Conservation (phyloP, 441 rosid species). For the Populus tomentosa region DNA sequence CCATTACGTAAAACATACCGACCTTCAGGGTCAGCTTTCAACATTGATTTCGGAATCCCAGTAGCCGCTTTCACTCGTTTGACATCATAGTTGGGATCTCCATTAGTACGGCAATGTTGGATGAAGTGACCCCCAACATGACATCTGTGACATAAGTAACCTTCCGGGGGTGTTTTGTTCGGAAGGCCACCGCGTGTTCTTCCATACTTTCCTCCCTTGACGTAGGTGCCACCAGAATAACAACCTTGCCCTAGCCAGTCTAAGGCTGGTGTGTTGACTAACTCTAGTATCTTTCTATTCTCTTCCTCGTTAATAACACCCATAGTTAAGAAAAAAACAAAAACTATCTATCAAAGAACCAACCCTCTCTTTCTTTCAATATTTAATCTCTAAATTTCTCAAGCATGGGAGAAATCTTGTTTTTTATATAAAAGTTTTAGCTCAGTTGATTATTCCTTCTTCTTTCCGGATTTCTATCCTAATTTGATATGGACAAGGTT, state of each 20-base stretch:
- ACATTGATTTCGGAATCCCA: constrained; percentile 77
- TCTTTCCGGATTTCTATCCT: not conserved
- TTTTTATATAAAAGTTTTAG: too few relatives aligned
- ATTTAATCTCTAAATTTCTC: not conserved
- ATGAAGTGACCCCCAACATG: constrained; percentile 70
- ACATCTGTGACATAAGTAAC: constrained; percentile 86
- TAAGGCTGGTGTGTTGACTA: not conserved
- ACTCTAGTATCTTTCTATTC: not conserved
- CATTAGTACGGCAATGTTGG: constrained; percentile 89
- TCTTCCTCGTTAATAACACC: not conserved
- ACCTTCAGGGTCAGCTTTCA: constrained; percentile 70
- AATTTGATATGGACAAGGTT: not conserved
- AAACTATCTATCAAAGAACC: too few relatives aligned
- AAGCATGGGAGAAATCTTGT: not conserved
- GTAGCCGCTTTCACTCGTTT: constrained; percentile 61
- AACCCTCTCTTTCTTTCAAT: not conserved
- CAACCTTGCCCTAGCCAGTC: not conserved
- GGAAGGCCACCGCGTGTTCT: not conserved
- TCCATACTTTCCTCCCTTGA: not conserved
- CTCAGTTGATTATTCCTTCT: not conserved
- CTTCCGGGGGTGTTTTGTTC: constrained; percentile 69
- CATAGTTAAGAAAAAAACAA: not conserved
- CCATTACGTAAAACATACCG: constrained; percentile 70
- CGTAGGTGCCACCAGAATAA: not conserved
- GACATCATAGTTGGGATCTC: constrained; percentile 74